phyloP scores from a whole-genome alignment of 768 basidiomycete genomes.

The Gymnopilus dilepis region DNA sequence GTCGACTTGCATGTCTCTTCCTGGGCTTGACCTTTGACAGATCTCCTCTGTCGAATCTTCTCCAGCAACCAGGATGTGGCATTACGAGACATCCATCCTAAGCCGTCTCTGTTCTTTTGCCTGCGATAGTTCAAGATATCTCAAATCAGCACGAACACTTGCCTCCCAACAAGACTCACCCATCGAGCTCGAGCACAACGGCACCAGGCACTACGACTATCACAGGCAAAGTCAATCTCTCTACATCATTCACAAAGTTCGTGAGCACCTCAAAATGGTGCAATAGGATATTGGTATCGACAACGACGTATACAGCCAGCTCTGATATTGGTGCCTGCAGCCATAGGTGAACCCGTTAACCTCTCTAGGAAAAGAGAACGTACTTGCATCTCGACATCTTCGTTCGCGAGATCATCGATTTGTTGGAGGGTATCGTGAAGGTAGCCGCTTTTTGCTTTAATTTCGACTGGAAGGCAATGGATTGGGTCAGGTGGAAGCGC shows the following conservation, averaged over 20 bases:
- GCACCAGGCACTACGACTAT: slow-evolving; percentile 72
- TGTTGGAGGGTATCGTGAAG: slow-evolving; percentile 50
- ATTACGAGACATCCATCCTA: slow-evolving; percentile 70
- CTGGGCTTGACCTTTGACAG: slow-evolving; percentile 64
- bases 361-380: slow-evolving; percentile 21
- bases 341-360: slow-evolving; percentile 4
- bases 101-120: slow-evolving; percentile 50
- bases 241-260: slow-evolving; percentile 68
- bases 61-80: slow-evolving; percentile 73
- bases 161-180: slow-evolving; percentile 40
- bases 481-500: slow-evolving; percentile 1
- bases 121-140: slow-evolving; percentile 30
- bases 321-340: slow-evolving; percentile 48
- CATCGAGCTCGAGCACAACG: slow-evolving; percentile 80
- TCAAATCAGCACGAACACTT: not conserved
- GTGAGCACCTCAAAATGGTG: slow-evolving; percentile 68
- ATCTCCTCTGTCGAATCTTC: slow-evolving; percentile 60
- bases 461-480: slow-evolving; percentile 17
- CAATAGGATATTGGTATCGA: slow-evolving; percentile 83
- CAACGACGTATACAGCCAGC: slow-evolving; percentile 54
- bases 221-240: slow-evolving; percentile 52
- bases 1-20: slow-evolving; percentile 67
- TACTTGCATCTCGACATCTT: slow-evolving; percentile 80
- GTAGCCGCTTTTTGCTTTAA: slow-evolving; percentile 22
- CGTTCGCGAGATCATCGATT: slow-evolving; percentile 61